Percentiles rank a stretch among this genome's conserved stretches.
phyloP scores from a whole-genome alignment of 2,329 filamentous ascomycete genomes.

The Monosporascus sp. region DNA sequence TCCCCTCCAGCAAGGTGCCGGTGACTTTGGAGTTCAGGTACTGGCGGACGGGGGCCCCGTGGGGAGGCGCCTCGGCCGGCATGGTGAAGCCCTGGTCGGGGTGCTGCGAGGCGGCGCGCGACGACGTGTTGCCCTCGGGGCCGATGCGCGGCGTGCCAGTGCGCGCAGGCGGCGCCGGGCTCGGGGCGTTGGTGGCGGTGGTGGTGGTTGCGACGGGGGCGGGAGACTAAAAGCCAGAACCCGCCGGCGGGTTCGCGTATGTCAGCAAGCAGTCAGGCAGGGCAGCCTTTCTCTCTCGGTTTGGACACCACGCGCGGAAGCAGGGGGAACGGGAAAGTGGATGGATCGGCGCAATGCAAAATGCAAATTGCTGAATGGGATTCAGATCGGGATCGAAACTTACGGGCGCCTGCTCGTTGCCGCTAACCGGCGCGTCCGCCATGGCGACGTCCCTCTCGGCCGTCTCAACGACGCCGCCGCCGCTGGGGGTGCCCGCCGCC shows the following conservation, averaged over 20 bases:
- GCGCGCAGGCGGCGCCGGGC: conserved; percentile 35
- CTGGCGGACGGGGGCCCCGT: conserved; percentile 63
- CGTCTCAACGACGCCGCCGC: conserved; percentile 11
- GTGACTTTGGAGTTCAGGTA: conserved; percentile 71
- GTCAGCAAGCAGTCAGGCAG: conserved; percentile 1
- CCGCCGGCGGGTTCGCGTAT: neutral
- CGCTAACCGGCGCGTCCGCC: conserved; percentile 32
- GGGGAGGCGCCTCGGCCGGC: conserved; percentile 54
- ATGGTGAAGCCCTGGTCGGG: conserved; percentile 50
- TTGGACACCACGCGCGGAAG: too few species aligned
- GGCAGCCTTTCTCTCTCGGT: too few species aligned
- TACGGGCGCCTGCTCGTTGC: conserved; percentile 36
- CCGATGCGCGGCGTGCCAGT: conserved; percentile 41
- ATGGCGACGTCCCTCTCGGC: conserved; percentile 35
- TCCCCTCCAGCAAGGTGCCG: conserved; percentile 63
- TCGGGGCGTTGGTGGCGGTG: conserved; percentile 21
- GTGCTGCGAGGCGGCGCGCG: conserved; percentile 52
- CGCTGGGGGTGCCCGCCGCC: neutral
- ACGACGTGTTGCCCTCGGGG: conserved; percentile 41
- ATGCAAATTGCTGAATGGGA: neutral
- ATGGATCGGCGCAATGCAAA: neutral
- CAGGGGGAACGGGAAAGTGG: too few species aligned
- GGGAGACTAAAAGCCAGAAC: conserved; percentile 30
- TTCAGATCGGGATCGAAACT: conserved; percentile 5
- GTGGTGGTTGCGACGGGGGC: conserved; percentile 22